Evolutionary conservation across 208 protist genomes (phyloP), one percentile per base, ranked within the genome.

Genomic region (Trypanosomatidae sp.): DNA sequence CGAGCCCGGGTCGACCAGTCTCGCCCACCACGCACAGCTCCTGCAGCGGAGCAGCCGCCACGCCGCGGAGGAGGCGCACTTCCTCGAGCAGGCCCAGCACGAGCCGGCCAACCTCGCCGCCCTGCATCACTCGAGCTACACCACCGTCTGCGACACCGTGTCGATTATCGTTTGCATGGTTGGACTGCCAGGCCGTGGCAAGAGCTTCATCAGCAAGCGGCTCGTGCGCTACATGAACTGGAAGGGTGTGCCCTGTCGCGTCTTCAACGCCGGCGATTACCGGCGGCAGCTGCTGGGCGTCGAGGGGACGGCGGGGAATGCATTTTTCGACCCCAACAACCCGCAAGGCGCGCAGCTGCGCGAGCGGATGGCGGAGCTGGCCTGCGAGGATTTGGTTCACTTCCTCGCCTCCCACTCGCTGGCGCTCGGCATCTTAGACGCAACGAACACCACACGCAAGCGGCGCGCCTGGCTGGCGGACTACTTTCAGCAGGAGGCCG

Each of bases 261-360:
- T 97, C 10, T 98, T 98, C 82, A 98, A 98, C 71, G 92, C 91
- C 0, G 92, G 92, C 10, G 83, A 90, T 73, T 97, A 97, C 72
- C 85, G 94, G 10, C 87, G 94, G 15, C 74, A 94, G 69, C 71
- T 96, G 28, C 72, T 98, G 3, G 92, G 92, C 30, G 87, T 89
- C n/a, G 90, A 86, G 30, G 87, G 73, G 3, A 95, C 89, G 19
- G 72, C 78, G 0, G 74, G 84, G 3, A 76, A 90, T 0, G 84
- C 62, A 13, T 97, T 97, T 68, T 97, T 89, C 65, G 81, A 96
- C 73, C 91, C 91, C 6, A 80, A 89, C 73, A 97, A 97, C 81
- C 66, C 80, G 3, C 41, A 83, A 12, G 91, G 81, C 0, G 89
- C 85, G 71, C 72, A 92, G 74, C 73, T 91, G 77, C 91, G 94